Evolutionary conservation across 2,329 filamentous ascomycete species (phyloP).

Genomic region (Pestalotiopsis sp.): DNA sequence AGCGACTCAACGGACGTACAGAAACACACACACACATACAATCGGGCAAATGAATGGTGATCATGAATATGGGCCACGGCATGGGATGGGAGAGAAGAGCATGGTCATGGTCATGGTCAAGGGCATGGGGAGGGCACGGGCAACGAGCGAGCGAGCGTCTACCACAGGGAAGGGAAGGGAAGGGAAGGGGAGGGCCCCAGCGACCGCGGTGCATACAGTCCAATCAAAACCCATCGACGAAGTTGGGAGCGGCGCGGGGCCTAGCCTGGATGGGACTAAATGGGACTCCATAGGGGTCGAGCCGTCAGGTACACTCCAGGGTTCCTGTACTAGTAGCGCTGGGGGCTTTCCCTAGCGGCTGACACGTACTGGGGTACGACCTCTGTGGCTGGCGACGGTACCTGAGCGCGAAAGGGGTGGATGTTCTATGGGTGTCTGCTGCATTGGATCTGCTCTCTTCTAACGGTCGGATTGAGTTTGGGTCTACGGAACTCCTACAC

Average conservation of each 20-base stretch:
- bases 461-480: slow-evolving; percentile 8
- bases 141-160: background rate
- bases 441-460: background rate
- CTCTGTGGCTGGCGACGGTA: background rate
- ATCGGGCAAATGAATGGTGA: slow-evolving; percentile 8
- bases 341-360: background rate
- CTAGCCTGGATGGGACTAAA: slow-evolving; percentile 2
- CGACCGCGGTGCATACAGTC: background rate
- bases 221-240: background rate
- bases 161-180: background rate
- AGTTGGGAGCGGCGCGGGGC: slow-evolving; percentile 6
- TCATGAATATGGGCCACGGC: slow-evolving; percentile 1
- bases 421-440: background rate
- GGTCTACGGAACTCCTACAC: background rate
- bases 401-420: slow-evolving; percentile 7
- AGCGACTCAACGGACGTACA: slow-evolving; percentile 5
- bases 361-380: slow-evolving; percentile 6
- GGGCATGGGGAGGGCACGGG: background rate
- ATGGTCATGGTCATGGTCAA: background rate
- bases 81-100: background rate
- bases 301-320: background rate
- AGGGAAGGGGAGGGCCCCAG: background rate
- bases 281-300: background rate
- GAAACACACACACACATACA: background rate
- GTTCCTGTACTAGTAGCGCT: background rate